phyloP scores from a whole-genome alignment of 805 yeast genomes.

The Candida chilensis region DNA sequence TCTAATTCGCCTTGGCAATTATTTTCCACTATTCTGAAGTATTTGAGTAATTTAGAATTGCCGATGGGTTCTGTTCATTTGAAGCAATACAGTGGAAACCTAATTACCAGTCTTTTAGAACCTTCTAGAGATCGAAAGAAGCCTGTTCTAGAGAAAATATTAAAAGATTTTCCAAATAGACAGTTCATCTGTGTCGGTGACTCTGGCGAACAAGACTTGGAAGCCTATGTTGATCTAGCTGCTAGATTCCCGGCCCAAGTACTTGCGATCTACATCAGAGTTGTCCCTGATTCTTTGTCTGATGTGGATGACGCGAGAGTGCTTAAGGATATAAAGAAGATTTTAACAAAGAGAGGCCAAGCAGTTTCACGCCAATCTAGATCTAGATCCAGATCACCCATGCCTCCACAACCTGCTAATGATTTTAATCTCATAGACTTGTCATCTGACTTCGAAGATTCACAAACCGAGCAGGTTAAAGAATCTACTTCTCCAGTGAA shows the following conservation, averaged over 20 bases:
- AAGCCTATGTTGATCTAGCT: slow-evolving; percentile 76
- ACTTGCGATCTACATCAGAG: slow-evolving; percentile 71
- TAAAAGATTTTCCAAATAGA: slow-evolving; percentile 68
- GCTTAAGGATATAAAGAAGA: slow-evolving; percentile 12
- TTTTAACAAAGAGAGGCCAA: slow-evolving; percentile 10
- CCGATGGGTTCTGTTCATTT: slow-evolving; percentile 83
- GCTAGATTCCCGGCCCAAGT: slow-evolving; percentile 52
- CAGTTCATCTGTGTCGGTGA: slow-evolving; percentile 87
- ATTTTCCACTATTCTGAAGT: slow-evolving; percentile 49
- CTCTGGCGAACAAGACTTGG: slow-evolving; percentile 91
- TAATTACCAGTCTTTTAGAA: slow-evolving; percentile 75
- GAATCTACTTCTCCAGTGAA: too few relatives aligned
- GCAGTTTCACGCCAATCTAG: too few relatives aligned
- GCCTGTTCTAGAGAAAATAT: slow-evolving; percentile 49
- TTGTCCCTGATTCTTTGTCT: slow-evolving; percentile 64
- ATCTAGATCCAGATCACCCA: background rate
- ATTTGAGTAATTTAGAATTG: slow-evolving; percentile 41
- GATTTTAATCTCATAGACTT: too few relatives aligned
- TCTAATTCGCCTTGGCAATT: slow-evolving; percentile 95
- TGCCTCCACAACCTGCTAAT: slow-evolving; percentile 2
- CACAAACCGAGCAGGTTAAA: too few relatives aligned
- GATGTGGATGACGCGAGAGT: slow-evolving; percentile 31
- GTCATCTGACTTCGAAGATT: too few relatives aligned
- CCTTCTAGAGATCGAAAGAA: slow-evolving; percentile 80
- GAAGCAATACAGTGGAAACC: slow-evolving; percentile 79